Evolutionary conservation across 495 filamentous ascomycete genomes (phyloP).

Genomic region (Neurospora intermedia): DNA sequence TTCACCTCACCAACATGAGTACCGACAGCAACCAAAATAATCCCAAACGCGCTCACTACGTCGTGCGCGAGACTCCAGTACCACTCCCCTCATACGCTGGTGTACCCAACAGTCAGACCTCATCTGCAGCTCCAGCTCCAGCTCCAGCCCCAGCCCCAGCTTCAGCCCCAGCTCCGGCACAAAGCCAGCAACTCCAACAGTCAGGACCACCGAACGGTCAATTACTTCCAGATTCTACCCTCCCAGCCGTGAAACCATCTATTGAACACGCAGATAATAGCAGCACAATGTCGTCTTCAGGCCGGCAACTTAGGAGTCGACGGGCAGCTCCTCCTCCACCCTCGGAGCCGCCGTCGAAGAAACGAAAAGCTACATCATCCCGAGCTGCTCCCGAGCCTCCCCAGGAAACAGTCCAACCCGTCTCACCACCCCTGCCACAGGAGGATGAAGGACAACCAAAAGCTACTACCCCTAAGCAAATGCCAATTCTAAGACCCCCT

Average conservation of each 20-base stretch:
- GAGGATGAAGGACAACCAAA: not conserved
- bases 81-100: not conserved
- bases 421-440: not conserved
- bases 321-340: not conserved
- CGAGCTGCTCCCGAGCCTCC: not conserved
- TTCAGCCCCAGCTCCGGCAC: not conserved
- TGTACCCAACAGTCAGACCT: not conserved
- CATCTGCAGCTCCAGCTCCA: not conserved
- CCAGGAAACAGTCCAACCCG: not conserved
- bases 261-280: not conserved
- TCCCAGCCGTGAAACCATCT: not conserved
- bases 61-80: not conserved
- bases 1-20: constrained; percentile 1
- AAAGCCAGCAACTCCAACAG: not conserved
- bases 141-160: not conserved
- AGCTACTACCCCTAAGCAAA: not conserved
- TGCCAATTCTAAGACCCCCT: not conserved
- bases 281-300: not conserved
- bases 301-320: not conserved
- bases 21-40: not conserved
- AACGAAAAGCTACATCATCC: not conserved
- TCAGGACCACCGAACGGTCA: not conserved
- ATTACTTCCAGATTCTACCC: not conserved
- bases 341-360: not conserved
- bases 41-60: not conserved